A percentile compares a stretch with the other conserved stretches of the same genome.
Evolutionary conservation across 2,329 filamentous ascomycete species (phyloP).

Genomic region (Phoma sp.): DNA sequence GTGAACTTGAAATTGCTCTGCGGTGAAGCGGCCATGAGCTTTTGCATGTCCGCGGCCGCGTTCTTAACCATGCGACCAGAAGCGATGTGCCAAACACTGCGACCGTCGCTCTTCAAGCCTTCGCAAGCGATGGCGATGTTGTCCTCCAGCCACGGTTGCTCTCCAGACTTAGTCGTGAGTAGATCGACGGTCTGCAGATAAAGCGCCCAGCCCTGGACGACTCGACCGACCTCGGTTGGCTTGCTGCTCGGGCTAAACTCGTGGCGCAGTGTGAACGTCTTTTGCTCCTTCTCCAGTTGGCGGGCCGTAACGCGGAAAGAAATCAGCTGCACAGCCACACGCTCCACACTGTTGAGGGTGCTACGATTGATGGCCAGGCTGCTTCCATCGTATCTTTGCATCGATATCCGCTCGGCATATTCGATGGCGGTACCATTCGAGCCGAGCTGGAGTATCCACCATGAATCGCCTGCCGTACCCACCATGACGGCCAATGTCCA

Average conservation of each 20-base stretch:
- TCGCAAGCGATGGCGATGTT: constrained; percentile 41
- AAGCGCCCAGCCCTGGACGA: constrained; percentile 38
- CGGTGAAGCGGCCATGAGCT: constrained; percentile 52
- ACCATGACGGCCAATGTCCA: constrained; percentile 72
- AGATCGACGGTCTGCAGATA: constrained; percentile 39
- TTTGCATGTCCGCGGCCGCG: constrained; percentile 43
- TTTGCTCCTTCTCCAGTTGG: constrained; percentile 31
- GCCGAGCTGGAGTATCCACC: constrained; percentile 47
- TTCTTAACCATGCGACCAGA: constrained; percentile 48
- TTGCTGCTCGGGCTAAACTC: constrained; percentile 23
- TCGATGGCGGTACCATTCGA: constrained; percentile 31
- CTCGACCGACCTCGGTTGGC: constrained; percentile 2
- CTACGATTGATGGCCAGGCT: constrained; percentile 32
- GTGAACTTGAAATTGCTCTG: constrained; percentile 70
- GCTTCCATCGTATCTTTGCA: constrained; percentile 29
- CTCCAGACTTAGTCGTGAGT: constrained; percentile 25
- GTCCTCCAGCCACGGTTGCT: constrained; percentile 38
- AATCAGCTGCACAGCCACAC: constrained; percentile 47
- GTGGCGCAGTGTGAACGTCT: constrained; percentile 26
- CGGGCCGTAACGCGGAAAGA: constrained; percentile 38
- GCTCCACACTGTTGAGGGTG: constrained; percentile 46
- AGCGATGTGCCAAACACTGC: constrained; percentile 50
- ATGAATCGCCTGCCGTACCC: constrained; percentile 43
- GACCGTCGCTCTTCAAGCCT: constrained; percentile 34
- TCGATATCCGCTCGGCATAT: constrained; percentile 37